phyloP scores from a whole-genome alignment of 1,139 yeast species.

The Diutina neorugosa region DNA sequence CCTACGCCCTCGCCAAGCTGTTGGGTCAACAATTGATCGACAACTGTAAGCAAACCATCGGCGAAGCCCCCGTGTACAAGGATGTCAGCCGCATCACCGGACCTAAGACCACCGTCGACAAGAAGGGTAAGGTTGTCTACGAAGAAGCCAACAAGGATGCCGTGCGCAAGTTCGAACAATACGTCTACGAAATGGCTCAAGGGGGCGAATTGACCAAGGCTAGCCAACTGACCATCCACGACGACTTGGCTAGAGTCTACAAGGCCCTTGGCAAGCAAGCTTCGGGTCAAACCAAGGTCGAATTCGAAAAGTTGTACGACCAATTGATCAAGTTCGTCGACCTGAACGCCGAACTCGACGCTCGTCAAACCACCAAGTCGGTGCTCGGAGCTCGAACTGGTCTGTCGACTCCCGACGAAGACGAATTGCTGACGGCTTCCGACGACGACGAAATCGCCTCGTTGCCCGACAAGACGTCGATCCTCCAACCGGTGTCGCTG shows the following conservation, averaged over 20 bases:
- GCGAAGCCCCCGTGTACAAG: slow-evolving; percentile 81
- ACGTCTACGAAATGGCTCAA: slow-evolving; percentile 91
- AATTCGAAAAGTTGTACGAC: slow-evolving; percentile 70
- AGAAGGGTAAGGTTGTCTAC: slow-evolving; percentile 78
- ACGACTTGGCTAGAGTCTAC: slow-evolving; percentile 78
- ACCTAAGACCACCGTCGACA: slow-evolving; percentile 81
- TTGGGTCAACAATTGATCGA: slow-evolving; percentile 90
- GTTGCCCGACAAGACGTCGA: slow-evolving; percentile 60
- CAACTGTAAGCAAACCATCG: slow-evolving; percentile 82
- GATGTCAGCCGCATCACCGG: slow-evolving; percentile 92
- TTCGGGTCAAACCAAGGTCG: slow-evolving; percentile 51
- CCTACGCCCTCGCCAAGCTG: slow-evolving; percentile 76
- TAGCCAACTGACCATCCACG: slow-evolving; percentile 51
- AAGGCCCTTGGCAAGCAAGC: slow-evolving; percentile 69
- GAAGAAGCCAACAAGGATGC: slow-evolving; percentile 80
- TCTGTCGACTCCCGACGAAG: slow-evolving; percentile 33
- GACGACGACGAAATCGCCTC: slow-evolving; percentile 69
- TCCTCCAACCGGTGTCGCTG: slow-evolving; percentile 62
- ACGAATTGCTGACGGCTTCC: slow-evolving; percentile 19
- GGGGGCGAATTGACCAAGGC: slow-evolving; percentile 78
- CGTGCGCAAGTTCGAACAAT: slow-evolving; percentile 90
- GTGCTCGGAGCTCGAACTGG: slow-evolving; percentile 24
- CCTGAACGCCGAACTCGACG: slow-evolving; percentile 52
- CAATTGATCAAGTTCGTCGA: slow-evolving; percentile 68
- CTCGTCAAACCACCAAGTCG: slow-evolving; percentile 31